These are phyloP conservation scores for Urochloa ruziziensis DNA, from an alignment of 176 grass and related monocot species.

Conservation along the genomic window DNA sequence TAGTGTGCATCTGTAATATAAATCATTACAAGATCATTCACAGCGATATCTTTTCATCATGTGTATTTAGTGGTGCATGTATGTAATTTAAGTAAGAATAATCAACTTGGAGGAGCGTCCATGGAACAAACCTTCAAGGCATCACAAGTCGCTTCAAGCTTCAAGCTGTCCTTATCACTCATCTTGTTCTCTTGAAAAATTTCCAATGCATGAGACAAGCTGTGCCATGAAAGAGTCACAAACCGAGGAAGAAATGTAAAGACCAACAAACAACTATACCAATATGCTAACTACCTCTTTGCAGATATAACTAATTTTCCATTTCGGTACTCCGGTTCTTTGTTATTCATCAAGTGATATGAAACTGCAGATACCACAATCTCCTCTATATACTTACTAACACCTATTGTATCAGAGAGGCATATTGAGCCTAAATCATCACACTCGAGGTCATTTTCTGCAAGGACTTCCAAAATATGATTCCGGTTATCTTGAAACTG, in stretches of 20 bases:
- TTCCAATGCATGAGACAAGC: slow-evolving; percentile 68
- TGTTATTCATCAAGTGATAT: slow-evolving; percentile 85
- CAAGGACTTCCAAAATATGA: slow-evolving; percentile 74
- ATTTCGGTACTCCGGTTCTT: slow-evolving; percentile 69
- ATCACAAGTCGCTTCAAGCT: slow-evolving; percentile 38
- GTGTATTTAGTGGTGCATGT: neutral
- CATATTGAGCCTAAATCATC: slow-evolving; percentile 77
- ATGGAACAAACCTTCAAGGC: slow-evolving; percentile 46
- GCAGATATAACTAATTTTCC: slow-evolving; percentile 75
- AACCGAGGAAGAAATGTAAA: slow-evolving; percentile 12
- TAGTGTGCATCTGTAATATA: neutral
- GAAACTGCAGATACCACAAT: slow-evolving; percentile 82
- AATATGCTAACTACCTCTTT: slow-evolving; percentile 54
- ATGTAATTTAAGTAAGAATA: neutral
- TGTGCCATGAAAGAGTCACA: slow-evolving; percentile 38
- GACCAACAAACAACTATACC: neutral
- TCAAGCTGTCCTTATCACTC: slow-evolving; percentile 48
- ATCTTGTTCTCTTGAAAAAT: slow-evolving; percentile 81
- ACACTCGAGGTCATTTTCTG: slow-evolving; percentile 82
- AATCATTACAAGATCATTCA: neutral
- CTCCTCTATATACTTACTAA: slow-evolving; percentile 73
- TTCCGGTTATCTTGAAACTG: slow-evolving; percentile 83
- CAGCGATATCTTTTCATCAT: neutral
- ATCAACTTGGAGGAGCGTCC: neutral
- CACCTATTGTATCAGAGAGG: slow-evolving; percentile 63